Conservation (phyloP, 441 rosid genomes). For the Populus hybrid region DNA sequence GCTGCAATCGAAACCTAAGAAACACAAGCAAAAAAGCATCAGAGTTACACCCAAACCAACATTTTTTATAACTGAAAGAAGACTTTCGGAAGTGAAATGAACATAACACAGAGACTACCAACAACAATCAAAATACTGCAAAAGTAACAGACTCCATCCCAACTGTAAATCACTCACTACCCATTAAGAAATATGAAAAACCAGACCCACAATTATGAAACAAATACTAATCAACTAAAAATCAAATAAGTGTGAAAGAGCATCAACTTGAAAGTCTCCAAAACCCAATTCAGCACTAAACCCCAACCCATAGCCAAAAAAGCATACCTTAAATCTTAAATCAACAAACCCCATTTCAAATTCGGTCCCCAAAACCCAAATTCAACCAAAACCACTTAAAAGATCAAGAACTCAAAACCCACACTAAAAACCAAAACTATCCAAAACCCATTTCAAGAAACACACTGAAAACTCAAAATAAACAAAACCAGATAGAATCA, state of each 20-base stretch:
- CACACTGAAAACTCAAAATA: slow-evolving; percentile 3
- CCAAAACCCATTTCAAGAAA: not conserved
- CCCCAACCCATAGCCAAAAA: not conserved
- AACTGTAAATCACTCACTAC: not conserved
- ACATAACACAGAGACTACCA: not conserved
- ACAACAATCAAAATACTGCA: not conserved
- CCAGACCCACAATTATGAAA: not conserved
- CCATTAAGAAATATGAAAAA: not conserved
- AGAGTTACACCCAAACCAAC: not conserved
- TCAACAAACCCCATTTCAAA: not conserved
- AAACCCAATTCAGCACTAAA: not conserved
- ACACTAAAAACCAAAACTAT: not conserved
- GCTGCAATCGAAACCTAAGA: slow-evolving; percentile 75
- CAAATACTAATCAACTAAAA: not conserved
- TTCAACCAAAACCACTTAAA: not conserved
- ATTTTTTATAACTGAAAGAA: not conserved
- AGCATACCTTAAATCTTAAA: not conserved
- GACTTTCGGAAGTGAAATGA: not conserved
- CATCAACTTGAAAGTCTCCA: not conserved
- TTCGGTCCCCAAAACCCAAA: not conserved
- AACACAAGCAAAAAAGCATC: not conserved
- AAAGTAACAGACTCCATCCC: not conserved
- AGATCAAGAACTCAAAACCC: not conserved
- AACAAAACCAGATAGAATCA: not conserved
- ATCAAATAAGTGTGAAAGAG: not conserved